phyloP scores from a whole-genome alignment of 2,329 filamentous ascomycete species.

The Helminthosporium solani region DNA sequence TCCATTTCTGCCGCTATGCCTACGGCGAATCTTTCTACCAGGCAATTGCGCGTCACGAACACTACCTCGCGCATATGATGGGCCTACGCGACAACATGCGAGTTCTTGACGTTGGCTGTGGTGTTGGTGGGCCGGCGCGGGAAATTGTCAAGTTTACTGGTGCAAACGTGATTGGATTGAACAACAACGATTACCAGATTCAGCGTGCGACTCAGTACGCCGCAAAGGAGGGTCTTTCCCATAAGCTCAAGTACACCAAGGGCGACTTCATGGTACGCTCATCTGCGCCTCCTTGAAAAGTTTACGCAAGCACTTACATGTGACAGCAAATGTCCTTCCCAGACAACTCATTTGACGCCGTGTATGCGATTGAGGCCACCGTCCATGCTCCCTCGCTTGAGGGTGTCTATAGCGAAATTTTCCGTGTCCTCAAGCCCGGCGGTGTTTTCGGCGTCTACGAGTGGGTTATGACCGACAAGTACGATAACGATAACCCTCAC shows the following conservation, averaged over 20 bases:
- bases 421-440: constrained; percentile 91
- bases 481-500: constrained; percentile 82
- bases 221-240: constrained; percentile 72
- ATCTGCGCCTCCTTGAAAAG: neutral
- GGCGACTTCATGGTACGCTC: constrained; percentile 83
- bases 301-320: constrained; percentile 10
- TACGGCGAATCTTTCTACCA: constrained; percentile 83
- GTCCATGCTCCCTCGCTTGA: constrained; percentile 89
- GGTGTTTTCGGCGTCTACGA: constrained; percentile 97
- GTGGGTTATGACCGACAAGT: constrained; percentile 97
- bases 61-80: constrained; percentile 92
- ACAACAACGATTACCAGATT: constrained; percentile 99
- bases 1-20: constrained; percentile 96
- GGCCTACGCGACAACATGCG: constrained; percentile 82
- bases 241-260: constrained; percentile 85
- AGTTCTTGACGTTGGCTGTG: constrained; percentile 94
- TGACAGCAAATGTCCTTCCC: constrained; percentile 87
- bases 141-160: constrained; percentile 97
- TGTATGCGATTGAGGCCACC: constrained; percentile 97
- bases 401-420: constrained; percentile 92
- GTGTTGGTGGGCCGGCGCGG: constrained; percentile 90
- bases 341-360: constrained; percentile 87
- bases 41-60: constrained; percentile 93
- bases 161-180: constrained; percentile 84
- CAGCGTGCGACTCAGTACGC: constrained; percentile 88